Conservation (phyloP, 345 rosid species). For the Carallia pectinifolia region DNA sequence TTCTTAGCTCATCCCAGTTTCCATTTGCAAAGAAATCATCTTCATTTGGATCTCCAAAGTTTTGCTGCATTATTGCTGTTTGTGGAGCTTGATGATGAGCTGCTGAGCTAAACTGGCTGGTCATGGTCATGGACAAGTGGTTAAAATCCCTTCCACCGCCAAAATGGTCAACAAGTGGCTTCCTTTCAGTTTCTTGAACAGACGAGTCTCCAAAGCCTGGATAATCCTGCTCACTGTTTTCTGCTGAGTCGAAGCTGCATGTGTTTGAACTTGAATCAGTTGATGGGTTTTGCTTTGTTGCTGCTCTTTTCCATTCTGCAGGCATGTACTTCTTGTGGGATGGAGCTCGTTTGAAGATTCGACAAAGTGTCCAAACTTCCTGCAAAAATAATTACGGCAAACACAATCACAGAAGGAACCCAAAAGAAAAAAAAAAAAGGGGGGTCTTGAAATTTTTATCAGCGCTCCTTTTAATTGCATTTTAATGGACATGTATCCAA, state of each 20-base stretch:
- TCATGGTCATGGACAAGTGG: conserved; percentile 12
- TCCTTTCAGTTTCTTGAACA: conserved; percentile 18
- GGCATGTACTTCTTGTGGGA: conserved; percentile 39
- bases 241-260: conserved; percentile 59
- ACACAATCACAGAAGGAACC: too few species aligned
- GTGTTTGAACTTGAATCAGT: conserved; percentile 48
- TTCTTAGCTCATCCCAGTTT: conserved; percentile 72
- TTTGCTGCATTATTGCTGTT: conserved; percentile 23
- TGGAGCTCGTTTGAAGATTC: conserved; percentile 65
- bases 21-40: conserved; percentile 45
- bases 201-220: conserved; percentile 33
- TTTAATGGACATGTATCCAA: too few species aligned
- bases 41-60: conserved; percentile 36
- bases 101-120: conserved; percentile 12
- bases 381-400: conserved; percentile 20
- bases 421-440: not conserved
- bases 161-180: conserved; percentile 18
- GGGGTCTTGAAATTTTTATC: too few species aligned
- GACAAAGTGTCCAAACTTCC: conserved; percentile 88
- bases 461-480: too few species aligned
- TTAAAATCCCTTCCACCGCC: conserved; percentile 15
- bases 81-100: conserved; percentile 24
- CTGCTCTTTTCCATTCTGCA: conserved; percentile 20
- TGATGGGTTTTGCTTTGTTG: conserved; percentile 20
- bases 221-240: conserved; percentile 28